phyloP scores from a whole-genome alignment of 257 asterid genomes.

The Misopates orontium region DNA sequence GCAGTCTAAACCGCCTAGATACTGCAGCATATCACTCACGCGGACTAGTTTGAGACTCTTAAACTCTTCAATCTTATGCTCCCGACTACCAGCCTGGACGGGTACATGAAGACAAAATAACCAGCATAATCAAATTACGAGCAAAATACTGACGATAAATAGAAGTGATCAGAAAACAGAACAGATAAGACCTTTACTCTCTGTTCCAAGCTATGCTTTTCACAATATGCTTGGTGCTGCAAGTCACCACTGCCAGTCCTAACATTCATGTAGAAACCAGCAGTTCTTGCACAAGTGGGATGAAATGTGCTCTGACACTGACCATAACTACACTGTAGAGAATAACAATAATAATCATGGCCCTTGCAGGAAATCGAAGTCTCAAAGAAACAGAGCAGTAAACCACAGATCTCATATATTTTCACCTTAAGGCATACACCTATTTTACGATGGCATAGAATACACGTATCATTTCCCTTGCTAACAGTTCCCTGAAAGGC shows the following conservation, averaged over 20 bases:
- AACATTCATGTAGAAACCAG: constrained; percentile 81
- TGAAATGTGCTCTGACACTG: constrained; percentile 92
- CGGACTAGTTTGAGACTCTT: constrained; percentile 88
- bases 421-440: constrained; percentile 95
- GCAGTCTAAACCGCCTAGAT: too few species aligned
- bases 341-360: constrained; percentile 29
- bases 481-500: constrained; percentile 56
- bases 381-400: constrained; percentile 1
- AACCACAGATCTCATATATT: constrained; percentile 3
- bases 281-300: constrained; percentile 95
- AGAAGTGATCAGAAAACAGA: background rate
- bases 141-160: constrained; percentile 16
- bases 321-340: constrained; percentile 87
- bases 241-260: constrained; percentile 77
- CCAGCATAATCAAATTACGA: background rate
- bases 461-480: constrained; percentile 70
- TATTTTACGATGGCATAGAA: constrained; percentile 69
- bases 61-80: constrained; percentile 75
- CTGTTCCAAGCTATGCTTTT: constrained; percentile 84
- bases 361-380: background rate
- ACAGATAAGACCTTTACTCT: constrained; percentile 69
- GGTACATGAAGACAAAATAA: constrained; percentile 4
- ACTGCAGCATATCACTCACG: constrained; percentile 46
- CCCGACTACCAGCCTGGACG: constrained; percentile 74
- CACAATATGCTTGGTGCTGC: constrained; percentile 97